Evolutionary conservation across 495 filamentous ascomycete genomes (phyloP).

Genomic region (Peziza echinospora): DNA sequence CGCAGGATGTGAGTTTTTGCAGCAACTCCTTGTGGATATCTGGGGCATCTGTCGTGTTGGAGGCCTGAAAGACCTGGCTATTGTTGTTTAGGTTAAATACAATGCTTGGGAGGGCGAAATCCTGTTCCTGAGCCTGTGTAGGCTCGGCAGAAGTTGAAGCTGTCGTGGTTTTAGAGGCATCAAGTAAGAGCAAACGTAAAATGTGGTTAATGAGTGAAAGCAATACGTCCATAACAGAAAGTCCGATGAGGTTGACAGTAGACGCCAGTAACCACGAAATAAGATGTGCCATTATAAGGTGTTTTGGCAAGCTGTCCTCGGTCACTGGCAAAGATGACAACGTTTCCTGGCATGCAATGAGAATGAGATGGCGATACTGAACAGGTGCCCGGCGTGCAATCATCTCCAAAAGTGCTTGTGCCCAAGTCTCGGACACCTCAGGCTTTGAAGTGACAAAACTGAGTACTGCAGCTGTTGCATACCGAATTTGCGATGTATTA

Average conservation of each 20-base stretch:
- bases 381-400: constrained; percentile 70
- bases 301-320: constrained; percentile 43
- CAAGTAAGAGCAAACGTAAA: constrained; percentile 45
- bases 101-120: constrained; percentile 12
- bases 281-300: constrained; percentile 50
- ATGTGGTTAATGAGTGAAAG: constrained; percentile 62
- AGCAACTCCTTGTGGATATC: constrained; percentile 33
- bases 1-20: constrained; percentile 45
- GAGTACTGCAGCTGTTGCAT: constrained; percentile 46
- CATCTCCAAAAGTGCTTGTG: constrained; percentile 54
- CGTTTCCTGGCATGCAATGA: constrained; percentile 56
- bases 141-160: constrained; percentile 9
- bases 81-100: constrained; percentile 9
- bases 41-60: constrained; percentile 21
- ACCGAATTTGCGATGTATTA: constrained; percentile 53
- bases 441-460: constrained; percentile 43
- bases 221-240: constrained; percentile 82
- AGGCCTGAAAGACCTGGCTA: constrained; percentile 16
- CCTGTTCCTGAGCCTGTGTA: constrained; percentile 14
- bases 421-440: constrained; percentile 39
- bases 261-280: constrained; percentile 65
- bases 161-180: constrained; percentile 23
- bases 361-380: constrained; percentile 70
- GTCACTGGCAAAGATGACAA: constrained; percentile 39
- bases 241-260: constrained; percentile 72